Base-by-base conservation (phyloP, 768 basidiomycete species). In the Suillus variegatus region DNA sequence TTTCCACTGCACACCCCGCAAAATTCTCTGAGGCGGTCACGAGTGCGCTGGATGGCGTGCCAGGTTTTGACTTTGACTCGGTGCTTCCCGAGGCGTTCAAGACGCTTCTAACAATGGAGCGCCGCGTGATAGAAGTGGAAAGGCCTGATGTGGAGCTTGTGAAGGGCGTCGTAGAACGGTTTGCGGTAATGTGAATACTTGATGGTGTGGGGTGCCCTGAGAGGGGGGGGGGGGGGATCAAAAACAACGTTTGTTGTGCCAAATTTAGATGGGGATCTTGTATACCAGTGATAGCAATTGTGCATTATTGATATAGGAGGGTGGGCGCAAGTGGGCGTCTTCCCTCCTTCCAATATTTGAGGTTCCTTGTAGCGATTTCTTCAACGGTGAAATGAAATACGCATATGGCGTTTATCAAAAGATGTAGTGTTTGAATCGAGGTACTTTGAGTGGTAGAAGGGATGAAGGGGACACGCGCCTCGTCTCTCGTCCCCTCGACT, bases 1-100 rank as follows among this genome's bases (percentile, higher is more conserved):
- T 99, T 32, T 93, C 96, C 2, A 98, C 97, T 0, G 97, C 97
- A 0, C 97, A 99, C 74, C 97, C 97, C 6, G 96, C 95, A 66
- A 98, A 98, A 76, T 99, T 99, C 81, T 91, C 92, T 9, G 92
- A 92, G 58, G 96, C 97, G 2, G 97, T 99, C 54, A 91, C 93
- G 13, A 84, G 82, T 25, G 95, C 95, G 1, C 83, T 98, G 12
- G 74, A 81, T 16, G 72, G 72, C 12, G 77, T 82, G 36, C 74
- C 85, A 0, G 69, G 77, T 12, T 94, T 96, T 81, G 77, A 93
- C 77, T 96, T 97, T 69, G 87, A 91, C 66, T 88, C 94, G 68
- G 90, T 97, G 10, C 83, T 96, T 46, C 96, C 95, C 0, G 76
- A 83, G 3, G 93, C 97, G 74, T 94, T 99, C 72, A 84, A 85